Evolutionary conservation across 1,284 basidiomycete genomes (phyloP), one percentile per base, ranked within the genome.

Genomic region (Naganishia sp.): DNA sequence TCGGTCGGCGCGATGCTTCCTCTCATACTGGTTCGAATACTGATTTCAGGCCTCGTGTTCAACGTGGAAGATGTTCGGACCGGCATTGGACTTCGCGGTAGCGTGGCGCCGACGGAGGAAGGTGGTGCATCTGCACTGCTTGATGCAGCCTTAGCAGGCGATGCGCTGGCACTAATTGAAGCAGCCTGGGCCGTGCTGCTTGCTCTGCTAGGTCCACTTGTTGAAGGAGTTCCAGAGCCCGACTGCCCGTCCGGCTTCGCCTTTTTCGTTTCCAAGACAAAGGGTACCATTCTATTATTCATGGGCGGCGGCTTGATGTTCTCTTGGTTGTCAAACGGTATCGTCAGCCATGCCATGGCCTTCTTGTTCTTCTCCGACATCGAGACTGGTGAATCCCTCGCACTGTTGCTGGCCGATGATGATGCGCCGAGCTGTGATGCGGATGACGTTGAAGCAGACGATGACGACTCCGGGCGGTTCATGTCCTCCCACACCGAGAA

Each of bases 281-380:
- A 61, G 36, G 59, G 59, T 18, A 52, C 48, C 59, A 61, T 11
- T 39, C 31, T 5, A 16, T 50, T 59, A 25, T 18, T 23, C 55
- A 42, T 15, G n/a, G 57, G n/a, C 45, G 56, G 39, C 10, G 59
- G 48, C 48, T 52, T 61, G 48, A 61, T 61, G 15, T 61, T 61
- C 18, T 61, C 59, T 42, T 61, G 59, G 42, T 61, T 61, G 23
- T 61, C 59, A 31, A 43, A 52, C 43, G 43, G 43, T 16, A 28
- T 33, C 13, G 55, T 46, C 16, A 61, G 39, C 59, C 59, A 61
- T 13, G 48, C 59, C 21, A 61, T 39, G 7, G 36, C 59, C 59
- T 49, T 49, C 46, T 61, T 61, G 46, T 61, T 61, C 59, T 52
- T 61, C 23, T 61, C 59, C 33, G 33, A 33, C 59, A 61, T 61